These are phyloP conservation scores for Acanthamoeba castellanii DNA, from an alignment of 208 protist species.

Conservation along the genomic window DNA sequence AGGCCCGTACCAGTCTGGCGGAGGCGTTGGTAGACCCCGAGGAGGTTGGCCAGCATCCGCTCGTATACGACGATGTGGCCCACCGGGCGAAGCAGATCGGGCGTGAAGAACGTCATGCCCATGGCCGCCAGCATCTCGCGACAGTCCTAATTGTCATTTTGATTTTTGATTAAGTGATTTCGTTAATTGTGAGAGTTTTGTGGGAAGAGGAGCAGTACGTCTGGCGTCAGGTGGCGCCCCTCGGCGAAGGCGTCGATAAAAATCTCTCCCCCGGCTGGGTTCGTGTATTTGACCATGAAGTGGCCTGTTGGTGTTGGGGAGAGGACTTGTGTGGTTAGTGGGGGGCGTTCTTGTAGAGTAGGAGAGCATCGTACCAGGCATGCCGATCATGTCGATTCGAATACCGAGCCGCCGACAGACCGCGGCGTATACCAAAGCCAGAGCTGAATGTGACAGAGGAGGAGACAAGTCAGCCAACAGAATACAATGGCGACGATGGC, in stretches of 20 bases:
- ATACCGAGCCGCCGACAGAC: neutral
- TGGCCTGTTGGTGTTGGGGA: neutral
- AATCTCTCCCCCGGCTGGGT: neutral
- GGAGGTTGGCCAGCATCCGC: conserved; percentile 6
- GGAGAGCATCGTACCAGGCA: neutral
- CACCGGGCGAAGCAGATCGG: neutral
- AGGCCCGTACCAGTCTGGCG: neutral
- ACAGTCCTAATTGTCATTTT: neutral
- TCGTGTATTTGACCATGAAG: conserved; percentile 10
- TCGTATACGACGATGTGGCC: neutral
- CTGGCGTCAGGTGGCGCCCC: neutral
- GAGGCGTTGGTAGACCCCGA: neutral
- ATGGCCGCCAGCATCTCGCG: neutral
- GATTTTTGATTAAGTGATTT: too few relatives aligned
- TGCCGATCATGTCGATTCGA: conserved; percentile 2
- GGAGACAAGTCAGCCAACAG: too few relatives aligned
- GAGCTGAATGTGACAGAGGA: neutral
- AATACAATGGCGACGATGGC: neutral
- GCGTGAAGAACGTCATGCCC: conserved; percentile 11
- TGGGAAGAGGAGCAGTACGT: neutral
- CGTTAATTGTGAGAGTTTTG: neutral
- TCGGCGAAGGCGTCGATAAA: conserved; percentile 12
- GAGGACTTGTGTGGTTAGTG: neutral
- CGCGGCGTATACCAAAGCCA: neutral
- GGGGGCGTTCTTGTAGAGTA: neutral